Percentiles rank a stretch among this genome's conserved stretches.
Evolutionary conservation across 306 rosid species (phyloP).

Genomic region (Quercus wislizeni): DNA sequence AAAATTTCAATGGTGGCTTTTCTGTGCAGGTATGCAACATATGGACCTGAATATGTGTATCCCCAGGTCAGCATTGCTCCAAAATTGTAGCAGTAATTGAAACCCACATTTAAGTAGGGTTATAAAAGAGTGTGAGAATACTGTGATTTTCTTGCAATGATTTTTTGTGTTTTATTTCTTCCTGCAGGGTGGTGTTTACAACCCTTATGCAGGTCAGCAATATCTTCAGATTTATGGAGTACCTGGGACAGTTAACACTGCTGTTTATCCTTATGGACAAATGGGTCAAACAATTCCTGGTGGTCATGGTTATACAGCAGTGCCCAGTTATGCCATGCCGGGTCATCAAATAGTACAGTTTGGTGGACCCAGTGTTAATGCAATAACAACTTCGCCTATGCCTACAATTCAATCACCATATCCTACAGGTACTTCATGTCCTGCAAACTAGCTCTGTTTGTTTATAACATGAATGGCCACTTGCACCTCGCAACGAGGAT

Average conservation of each 20-base stretch:
- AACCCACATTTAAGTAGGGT: slow-evolving; percentile 1
- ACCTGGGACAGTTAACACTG: slow-evolving; percentile 64
- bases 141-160: slow-evolving; percentile 6
- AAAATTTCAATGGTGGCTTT: slow-evolving; percentile 38
- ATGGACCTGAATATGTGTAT: slow-evolving; percentile 81
- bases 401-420: slow-evolving; percentile 79
- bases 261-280: slow-evolving; percentile 80
- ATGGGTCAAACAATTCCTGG: slow-evolving; percentile 72
- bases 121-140: slow-evolving; percentile 7
- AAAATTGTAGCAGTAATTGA: neutral
- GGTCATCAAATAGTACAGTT: slow-evolving; percentile 82
- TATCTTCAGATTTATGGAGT: slow-evolving; percentile 85
- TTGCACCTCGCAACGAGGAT: neutral
- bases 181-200: slow-evolving; percentile 59
- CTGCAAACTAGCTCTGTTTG: neutral
- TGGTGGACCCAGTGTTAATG: slow-evolving; percentile 72
- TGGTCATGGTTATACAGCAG: slow-evolving; percentile 69
- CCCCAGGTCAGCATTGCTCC: slow-evolving; percentile 54
- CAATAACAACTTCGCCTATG: slow-evolving; percentile 69
- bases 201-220: slow-evolving; percentile 76
- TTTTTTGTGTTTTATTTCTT: slow-evolving; percentile 12
- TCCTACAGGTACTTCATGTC: slow-evolving; percentile 61
- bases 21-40: slow-evolving; percentile 75
- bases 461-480: neutral
- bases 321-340: slow-evolving; percentile 77